phyloP scores from a whole-genome alignment of 805 yeast species.

The Kluyveromyces starmeri region DNA sequence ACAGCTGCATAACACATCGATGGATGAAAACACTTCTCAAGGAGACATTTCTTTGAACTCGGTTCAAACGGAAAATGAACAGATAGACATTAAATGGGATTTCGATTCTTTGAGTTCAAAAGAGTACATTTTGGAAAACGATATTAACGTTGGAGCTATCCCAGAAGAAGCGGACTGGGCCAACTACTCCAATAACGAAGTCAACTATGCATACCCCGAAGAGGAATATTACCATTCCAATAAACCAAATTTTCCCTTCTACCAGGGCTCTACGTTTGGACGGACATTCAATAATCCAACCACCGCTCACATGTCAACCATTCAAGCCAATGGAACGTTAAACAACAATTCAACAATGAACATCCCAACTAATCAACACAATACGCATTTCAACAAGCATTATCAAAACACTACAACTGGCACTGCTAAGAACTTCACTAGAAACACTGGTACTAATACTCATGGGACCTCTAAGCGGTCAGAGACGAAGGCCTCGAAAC shows the following conservation, averaged over 20 bases:
- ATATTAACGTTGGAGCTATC: constrained; percentile 38
- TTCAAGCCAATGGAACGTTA: constrained; percentile 9
- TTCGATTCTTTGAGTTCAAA: constrained; percentile 72
- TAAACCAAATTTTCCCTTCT: constrained; percentile 15
- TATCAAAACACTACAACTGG: constrained; percentile 17
- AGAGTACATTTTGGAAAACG: constrained; percentile 67
- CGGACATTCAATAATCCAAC: constrained; percentile 11
- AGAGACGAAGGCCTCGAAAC: constrained; percentile 51
- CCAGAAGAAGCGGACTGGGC: constrained; percentile 26
- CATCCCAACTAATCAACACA: constrained; percentile 1
- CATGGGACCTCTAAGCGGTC: constrained; percentile 10
- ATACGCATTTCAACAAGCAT: constrained; percentile 1
- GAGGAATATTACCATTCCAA: constrained; percentile 24
- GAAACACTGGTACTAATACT: constrained; percentile 29
- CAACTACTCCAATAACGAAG: constrained; percentile 16
- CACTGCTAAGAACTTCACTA: constrained; percentile 11
- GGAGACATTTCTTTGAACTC: constrained; percentile 10
- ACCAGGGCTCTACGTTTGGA: constrained; percentile 27
- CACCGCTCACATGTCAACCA: constrained; percentile 7
- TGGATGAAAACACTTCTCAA: constrained; percentile 3
- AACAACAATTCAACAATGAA: constrained; percentile 3
- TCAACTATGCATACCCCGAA: constrained; percentile 27
- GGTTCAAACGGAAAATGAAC: constrained; percentile 12
- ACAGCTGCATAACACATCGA: constrained; percentile 11
- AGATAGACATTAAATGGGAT: constrained; percentile 69